Evolutionary conservation across 106 monocot genomes (phyloP), one percentile per base, ranked within the genome.

Genomic region (Xerophyta viscosa): DNA sequence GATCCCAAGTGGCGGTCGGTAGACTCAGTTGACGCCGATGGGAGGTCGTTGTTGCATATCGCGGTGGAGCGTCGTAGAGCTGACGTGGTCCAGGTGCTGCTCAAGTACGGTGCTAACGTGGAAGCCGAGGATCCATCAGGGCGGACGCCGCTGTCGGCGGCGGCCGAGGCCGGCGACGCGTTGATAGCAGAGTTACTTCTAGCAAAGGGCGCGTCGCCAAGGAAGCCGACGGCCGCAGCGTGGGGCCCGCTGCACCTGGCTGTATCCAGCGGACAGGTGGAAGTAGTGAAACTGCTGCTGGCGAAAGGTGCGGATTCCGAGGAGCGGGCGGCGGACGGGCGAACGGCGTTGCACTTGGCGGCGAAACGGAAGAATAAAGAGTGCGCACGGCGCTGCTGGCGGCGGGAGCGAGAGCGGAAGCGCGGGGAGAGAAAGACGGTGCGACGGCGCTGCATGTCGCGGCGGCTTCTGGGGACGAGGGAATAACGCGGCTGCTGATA

Each of bases 31-130:
- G 75, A 81, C 60, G 25, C 66, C 31, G 14, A 12, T 6, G 81
- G 81, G 0, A 48, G 43, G 33, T 63, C 62, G 17, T 50, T 81
- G 13, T 76, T 81, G 8, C 76, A 81, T 28, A 13, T 76, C 20
- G 76, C 81, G 5, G 57, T 81, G 24, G 58, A 41, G 15, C 48
- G 27, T 4, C 27, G 67, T 44, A 71, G 81, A 14, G 63, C 81
- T 1, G 81, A 81, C 6, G 43, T 81, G 7, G 81, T 81, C 3
- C 75, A 76, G 71, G 46, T 81, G 22, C 31, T 81, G 4, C 67
- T 81, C 48, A 76, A 81, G 53, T 81, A 60, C 64, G 59, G 54
- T 14, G 63, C 81, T 0, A 52, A 81, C 58, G 59, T 76, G 26
- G 76, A 76, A 44, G 43, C 63, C 15, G 10, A 28, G 21, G 54